These are phyloP conservation scores for Debaryomyces maramus DNA, from an alignment of 805 yeast genomes.

Conservation along the genomic window DNA sequence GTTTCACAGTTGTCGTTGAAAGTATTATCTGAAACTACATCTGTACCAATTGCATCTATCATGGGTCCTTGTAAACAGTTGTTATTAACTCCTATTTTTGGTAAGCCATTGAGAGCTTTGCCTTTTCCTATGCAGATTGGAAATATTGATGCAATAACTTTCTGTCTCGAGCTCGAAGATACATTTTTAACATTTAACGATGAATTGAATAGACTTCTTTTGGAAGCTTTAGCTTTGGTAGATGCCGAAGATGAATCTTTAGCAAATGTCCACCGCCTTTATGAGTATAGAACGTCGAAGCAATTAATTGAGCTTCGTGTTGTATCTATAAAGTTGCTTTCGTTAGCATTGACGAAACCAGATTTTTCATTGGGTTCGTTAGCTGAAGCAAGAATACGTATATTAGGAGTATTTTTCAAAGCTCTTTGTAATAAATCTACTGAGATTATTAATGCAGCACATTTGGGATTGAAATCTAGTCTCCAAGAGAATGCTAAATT, in stretches of 20 bases:
- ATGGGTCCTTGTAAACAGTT: slow-evolving; percentile 82
- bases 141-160: slow-evolving; percentile 94
- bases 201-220: slow-evolving; percentile 77
- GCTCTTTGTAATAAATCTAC: slow-evolving; percentile 83
- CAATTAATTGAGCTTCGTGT: slow-evolving; percentile 86
- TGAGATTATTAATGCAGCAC: slow-evolving; percentile 91
- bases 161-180: slow-evolving; percentile 76
- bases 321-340: slow-evolving; percentile 80
- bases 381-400: slow-evolving; percentile 77
- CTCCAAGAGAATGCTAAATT: slow-evolving; percentile 81
- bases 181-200: slow-evolving; percentile 85
- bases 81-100: slow-evolving; percentile 88
- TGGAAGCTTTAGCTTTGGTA: slow-evolving; percentile 90
- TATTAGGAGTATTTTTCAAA: slow-evolving; percentile 91
- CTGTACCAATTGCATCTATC: slow-evolving; percentile 67
- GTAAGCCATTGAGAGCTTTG: slow-evolving; percentile 92
- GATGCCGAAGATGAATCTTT: slow-evolving; percentile 98
- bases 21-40: slow-evolving; percentile 67
- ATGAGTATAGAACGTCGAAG: slow-evolving; percentile 85
- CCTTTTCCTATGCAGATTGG: slow-evolving; percentile 99
- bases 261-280: slow-evolving; percentile 80
- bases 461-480: slow-evolving; percentile 80
- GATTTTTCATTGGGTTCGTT: slow-evolving; percentile 75
- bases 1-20: slow-evolving; percentile 73
- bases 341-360: slow-evolving; percentile 81